Conservation (phyloP, 306 rosid genomes). For the Mimosa bimucronata region DNA sequence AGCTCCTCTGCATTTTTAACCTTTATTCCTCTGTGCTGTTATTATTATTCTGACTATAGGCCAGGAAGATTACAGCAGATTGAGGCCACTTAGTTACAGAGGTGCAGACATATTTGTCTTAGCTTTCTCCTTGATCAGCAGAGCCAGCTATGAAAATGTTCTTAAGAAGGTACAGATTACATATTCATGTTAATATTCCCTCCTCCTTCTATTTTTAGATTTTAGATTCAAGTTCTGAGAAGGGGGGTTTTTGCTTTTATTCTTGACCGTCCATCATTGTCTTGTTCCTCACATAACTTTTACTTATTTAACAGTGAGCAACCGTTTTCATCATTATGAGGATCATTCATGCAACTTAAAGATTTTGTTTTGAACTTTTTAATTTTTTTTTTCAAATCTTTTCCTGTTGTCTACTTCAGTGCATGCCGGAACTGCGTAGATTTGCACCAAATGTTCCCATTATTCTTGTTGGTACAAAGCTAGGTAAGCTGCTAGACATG, state of each 20-base stretch:
- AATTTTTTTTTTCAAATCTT: background rate
- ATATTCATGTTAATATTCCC: slow-evolving; percentile 20
- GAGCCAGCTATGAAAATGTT: slow-evolving; percentile 96
- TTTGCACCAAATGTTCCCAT: slow-evolving; percentile 95
- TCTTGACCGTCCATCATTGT: background rate
- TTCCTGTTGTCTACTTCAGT: slow-evolving; percentile 51
- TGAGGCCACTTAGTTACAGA: slow-evolving; percentile 97
- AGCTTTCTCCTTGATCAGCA: slow-evolving; percentile 87
- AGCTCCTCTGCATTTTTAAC: slow-evolving; percentile 15
- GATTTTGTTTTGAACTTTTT: background rate
- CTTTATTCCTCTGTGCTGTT: slow-evolving; percentile 1
- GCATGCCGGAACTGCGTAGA: slow-evolving; percentile 98
- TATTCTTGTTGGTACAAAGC: slow-evolving; percentile 98
- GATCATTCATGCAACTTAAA: slow-evolving; percentile 28
- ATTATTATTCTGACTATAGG: slow-evolving; percentile 50
- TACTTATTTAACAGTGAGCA: background rate
- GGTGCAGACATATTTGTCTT: slow-evolving; percentile 94
- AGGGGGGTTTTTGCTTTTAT: slow-evolving; percentile 9
- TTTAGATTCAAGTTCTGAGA: slow-evolving; percentile 37
- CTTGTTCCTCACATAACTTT: slow-evolving; percentile 12
- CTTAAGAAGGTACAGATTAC: slow-evolving; percentile 80
- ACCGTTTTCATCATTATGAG: slow-evolving; percentile 7
- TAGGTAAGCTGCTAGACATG: slow-evolving; percentile 55
- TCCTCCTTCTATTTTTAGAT: slow-evolving; percentile 27
- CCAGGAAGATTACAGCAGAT: slow-evolving; percentile 97